Base-by-base conservation (phyloP, 148 eudicot genomes). In the Dysphania ambrosioides region DNA sequence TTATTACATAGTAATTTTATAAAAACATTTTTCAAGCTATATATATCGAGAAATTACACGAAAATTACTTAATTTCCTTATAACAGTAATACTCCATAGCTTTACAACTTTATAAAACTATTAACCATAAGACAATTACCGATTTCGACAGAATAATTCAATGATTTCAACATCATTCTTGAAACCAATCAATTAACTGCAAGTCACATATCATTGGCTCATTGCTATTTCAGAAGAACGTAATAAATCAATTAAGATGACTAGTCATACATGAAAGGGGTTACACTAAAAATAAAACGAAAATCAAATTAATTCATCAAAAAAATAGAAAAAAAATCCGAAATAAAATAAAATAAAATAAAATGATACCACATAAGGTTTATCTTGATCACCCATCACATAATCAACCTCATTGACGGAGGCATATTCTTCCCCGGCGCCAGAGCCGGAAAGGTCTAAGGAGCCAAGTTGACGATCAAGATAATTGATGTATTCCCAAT, bases 401-500 rank as follows among this genome's bases (percentile, higher is more conserved):
- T 18, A 47, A 4, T 0, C 53, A 13, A 47, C 21, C 16, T 16
- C 53, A 47, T 1, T 47, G 53, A 47, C 21, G 19, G 53, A 47
- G 53, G 3, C 18, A 47, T 47, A 4, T 13, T 47, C 53, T 21
- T 24, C 72, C 66, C 6, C 60, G 21, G 41, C 60, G 11, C 66
- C 60, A 15, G 36, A 30, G 6, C n/a, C n/a, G n/a, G n/a, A n/a
- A n/a, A n/a, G n/a, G n/a, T n/a, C n/a, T n/a, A n/a, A n/a, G n/a
- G n/a, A n/a, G n/a, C 24, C 24, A 24, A 73, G 24, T 59, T 74
- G 78, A 60, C 40, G 62, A 68, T 79, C 73, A 59, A 73, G 73
- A 10, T 67, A 23, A 11, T 68, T 70, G 60, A 73, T 73, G 23
- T 36, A 30, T 19, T 79, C 81, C 77, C 81, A 79, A 21, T 79